A percentile compares a stretch with the other conserved stretches of the same genome.
These are phyloP conservation scores for Colletotrichum trifolii DNA, from an alignment of 2,329 filamentous ascomycete species.

Conservation along the genomic window DNA sequence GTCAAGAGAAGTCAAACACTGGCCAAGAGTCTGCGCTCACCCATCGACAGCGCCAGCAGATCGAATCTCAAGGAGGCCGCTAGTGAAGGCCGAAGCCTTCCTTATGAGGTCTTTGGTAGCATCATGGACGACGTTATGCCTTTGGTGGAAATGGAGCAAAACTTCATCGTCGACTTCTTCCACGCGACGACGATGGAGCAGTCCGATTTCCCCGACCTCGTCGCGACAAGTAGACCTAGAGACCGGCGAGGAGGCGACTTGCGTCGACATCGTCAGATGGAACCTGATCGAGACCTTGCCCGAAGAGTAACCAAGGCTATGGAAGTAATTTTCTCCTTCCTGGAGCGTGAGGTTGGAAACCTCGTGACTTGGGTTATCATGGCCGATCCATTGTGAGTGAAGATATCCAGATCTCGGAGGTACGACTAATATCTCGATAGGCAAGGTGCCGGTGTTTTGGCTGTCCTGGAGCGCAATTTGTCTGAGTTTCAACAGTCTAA, in stretches of 20 bases:
- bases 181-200: slow-evolving; percentile 88
- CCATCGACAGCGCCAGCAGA: slow-evolving; percentile 68
- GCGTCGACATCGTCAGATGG: slow-evolving; percentile 79
- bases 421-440: slow-evolving; percentile 52
- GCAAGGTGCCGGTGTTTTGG: slow-evolving; percentile 90
- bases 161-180: slow-evolving; percentile 97
- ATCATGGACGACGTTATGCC: slow-evolving; percentile 85
- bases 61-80: slow-evolving; percentile 66
- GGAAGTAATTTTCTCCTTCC: slow-evolving; percentile 87
- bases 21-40: slow-evolving; percentile 77
- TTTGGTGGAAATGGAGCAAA: slow-evolving; percentile 91
- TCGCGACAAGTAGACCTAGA: slow-evolving; percentile 73
- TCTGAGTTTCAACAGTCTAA: slow-evolving; percentile 86
- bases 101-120: slow-evolving; percentile 84
- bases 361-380: slow-evolving; percentile 86
- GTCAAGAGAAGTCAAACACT: slow-evolving; percentile 94
- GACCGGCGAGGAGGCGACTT: slow-evolving; percentile 79
- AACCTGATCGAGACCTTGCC: slow-evolving; percentile 89
- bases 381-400: slow-evolving; percentile 81
- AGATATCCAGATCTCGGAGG: background rate
- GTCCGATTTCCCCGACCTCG: slow-evolving; percentile 84
- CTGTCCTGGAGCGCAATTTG: slow-evolving; percentile 82
- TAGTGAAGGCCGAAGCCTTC: slow-evolving; percentile 73
- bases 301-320: slow-evolving; percentile 86
- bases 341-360: slow-evolving; percentile 80